Evolutionary conservation across 805 yeast species (phyloP).

Genomic region (Lachancea sp.): DNA sequence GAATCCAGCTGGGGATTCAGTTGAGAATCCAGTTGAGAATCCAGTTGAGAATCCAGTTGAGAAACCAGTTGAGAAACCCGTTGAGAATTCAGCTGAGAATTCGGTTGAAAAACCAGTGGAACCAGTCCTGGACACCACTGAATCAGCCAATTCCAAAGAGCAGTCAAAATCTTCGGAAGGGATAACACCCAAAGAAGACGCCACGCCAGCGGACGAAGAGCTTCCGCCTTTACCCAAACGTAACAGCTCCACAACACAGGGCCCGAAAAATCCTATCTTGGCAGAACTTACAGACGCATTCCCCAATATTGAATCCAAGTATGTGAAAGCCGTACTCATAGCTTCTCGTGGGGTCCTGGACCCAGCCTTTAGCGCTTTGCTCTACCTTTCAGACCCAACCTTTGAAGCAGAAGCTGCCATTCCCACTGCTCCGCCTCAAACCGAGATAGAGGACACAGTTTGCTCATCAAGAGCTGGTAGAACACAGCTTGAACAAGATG

Average conservation of each 20-base stretch:
- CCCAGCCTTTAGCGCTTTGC: slow-evolving; percentile 81
- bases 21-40: not conserved
- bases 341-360: slow-evolving; percentile 80
- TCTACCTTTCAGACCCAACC: slow-evolving; percentile 70
- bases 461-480: slow-evolving; percentile 24
- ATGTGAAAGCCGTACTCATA: slow-evolving; percentile 70
- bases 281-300: slow-evolving; percentile 76
- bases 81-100: not conserved
- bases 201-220: slow-evolving; percentile 11
- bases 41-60: too few relatives aligned
- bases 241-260: slow-evolving; percentile 8
- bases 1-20: not conserved
- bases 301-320: slow-evolving; percentile 66
- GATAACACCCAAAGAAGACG: slow-evolving; percentile 11
- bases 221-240: slow-evolving; percentile 27
- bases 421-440: slow-evolving; percentile 27
- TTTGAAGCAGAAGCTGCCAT: slow-evolving; percentile 45
- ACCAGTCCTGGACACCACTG: not conserved
- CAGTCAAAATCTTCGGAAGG: not conserved
- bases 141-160: slow-evolving; percentile 1
- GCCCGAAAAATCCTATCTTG: slow-evolving; percentile 22
- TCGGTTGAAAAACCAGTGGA: too few relatives aligned
- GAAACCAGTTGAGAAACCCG: not conserved
- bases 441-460: slow-evolving; percentile 24
- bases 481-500: slow-evolving; percentile 64